Base-by-base conservation (phyloP, 257 asterid genomes). In the Coffea eugenioides region DNA sequence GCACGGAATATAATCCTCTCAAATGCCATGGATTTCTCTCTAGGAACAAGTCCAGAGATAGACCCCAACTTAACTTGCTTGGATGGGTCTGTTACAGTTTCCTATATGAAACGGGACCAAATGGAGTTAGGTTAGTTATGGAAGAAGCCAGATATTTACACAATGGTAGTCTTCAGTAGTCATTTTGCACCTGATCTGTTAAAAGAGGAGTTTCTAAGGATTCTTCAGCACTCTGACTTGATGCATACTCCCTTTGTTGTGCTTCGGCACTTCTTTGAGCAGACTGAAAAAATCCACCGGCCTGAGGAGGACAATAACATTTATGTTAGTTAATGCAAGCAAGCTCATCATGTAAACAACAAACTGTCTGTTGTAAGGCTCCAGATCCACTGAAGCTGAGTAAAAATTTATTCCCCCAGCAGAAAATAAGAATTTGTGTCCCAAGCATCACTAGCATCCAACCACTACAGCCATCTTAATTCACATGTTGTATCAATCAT, bases 1-100 rank as follows among this genome's bases (percentile, higher is more conserved):
- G 97, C 97, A 75, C 98, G 95, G 89, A 96, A 96, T 85, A 96
- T 85, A 82, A 96, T 96, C 90, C 99, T 92, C 90, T 96, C 99
- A 49, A 96, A 96, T 67, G 97, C 95, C 94, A 96, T 87, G 68
- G 95, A 90, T 85, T 94, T 96, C 27, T 78, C 97, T 87, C 97
- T 88, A 39, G 98, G 92, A 84, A 96, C 97, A 86, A 96, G 98
- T 85, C 99, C 99, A 72, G 97, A 84, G 46, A 90, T 75, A 83
- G 80, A 91, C 81, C 99, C 99, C 85, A 96, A 85, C 89, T 91
- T 94, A 81, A 96, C 97, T 91, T 96, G 98, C 91, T 96, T 96
- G 83, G 99, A 90, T 72, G 94, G 77, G 88, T 94, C 99, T 13
- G 71, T 70, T 9, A 89, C 66, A 57, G 83, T 78, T 80, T 85